Conservation (phyloP, 495 filamentous ascomycete species). For the Penicillium crystallinum region DNA sequence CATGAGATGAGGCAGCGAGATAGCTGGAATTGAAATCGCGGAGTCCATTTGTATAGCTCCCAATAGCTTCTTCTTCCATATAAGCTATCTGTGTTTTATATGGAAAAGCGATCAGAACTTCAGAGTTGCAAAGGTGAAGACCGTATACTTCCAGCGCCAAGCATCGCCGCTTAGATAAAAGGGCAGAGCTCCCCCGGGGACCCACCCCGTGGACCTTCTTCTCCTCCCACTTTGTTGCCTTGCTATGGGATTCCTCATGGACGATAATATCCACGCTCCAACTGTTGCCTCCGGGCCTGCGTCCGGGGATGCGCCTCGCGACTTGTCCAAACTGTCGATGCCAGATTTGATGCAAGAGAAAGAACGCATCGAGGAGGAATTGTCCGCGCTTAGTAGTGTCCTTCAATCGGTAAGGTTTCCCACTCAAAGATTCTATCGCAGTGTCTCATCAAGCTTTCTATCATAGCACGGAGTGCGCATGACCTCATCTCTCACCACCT, state of each 20-base stretch:
- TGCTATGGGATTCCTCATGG: conserved; percentile 52
- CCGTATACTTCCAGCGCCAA: conserved; percentile 10
- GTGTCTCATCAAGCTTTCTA: conserved; percentile 6
- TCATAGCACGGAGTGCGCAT: conserved; percentile 85
- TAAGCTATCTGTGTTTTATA: background rate
- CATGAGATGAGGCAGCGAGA: conserved; percentile 17
- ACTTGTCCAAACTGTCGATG: conserved; percentile 56
- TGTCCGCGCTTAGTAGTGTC: conserved; percentile 76
- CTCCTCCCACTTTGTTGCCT: conserved; percentile 13
- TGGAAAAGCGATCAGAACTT: background rate
- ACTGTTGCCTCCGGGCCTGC: conserved; percentile 70
- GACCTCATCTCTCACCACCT: conserved; percentile 81
- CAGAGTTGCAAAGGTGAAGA: background rate
- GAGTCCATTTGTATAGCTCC: background rate
- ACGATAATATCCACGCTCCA: conserved; percentile 65
- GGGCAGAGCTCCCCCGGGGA: background rate
- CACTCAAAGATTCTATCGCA: background rate
- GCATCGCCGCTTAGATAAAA: conserved; percentile 21
- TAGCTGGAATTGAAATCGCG: conserved; percentile 19
- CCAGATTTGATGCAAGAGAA: conserved; percentile 65
- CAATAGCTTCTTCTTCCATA: background rate
- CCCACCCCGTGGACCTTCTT: conserved; percentile 18
- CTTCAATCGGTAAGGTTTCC: conserved; percentile 69
- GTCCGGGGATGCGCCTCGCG: conserved; percentile 49
- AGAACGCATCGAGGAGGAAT: conserved; percentile 75